A percentile compares a stretch with the other conserved stretches of the same genome.
phyloP scores from a whole-genome alignment of 1,139 yeast genomes.

The Debaryomyces robertsiae region DNA sequence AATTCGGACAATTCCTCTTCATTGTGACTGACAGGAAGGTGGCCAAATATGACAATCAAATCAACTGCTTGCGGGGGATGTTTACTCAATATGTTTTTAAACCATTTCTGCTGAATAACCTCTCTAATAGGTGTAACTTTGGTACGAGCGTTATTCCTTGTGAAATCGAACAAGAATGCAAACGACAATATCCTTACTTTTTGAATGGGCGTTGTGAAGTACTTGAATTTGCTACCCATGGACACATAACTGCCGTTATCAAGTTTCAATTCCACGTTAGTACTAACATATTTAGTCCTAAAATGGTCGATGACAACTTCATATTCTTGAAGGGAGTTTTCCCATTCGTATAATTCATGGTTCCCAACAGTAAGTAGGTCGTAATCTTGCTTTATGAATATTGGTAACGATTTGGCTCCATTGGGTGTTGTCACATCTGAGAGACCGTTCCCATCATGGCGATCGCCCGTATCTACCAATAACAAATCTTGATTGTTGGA shows the following conservation, averaged over 20 bases:
- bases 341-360: slow-evolving; percentile 83
- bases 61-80: slow-evolving; percentile 56
- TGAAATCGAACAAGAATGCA: slow-evolving; percentile 81
- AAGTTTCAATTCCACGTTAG: slow-evolving; percentile 73
- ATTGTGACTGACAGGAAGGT: slow-evolving; percentile 66
- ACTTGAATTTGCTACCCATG: slow-evolving; percentile 67
- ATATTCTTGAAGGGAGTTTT: slow-evolving; percentile 66
- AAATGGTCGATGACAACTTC: slow-evolving; percentile 58
- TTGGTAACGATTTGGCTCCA: slow-evolving; percentile 62
- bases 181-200: slow-evolving; percentile 61
- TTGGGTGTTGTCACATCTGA: slow-evolving; percentile 77
- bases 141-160: slow-evolving; percentile 59
- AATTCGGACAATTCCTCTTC: slow-evolving; percentile 60
- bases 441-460: slow-evolving; percentile 92
- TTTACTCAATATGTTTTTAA: slow-evolving; percentile 49
- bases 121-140: slow-evolving; percentile 65
- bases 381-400: slow-evolving; percentile 68
- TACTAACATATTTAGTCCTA: slow-evolving; percentile 68
- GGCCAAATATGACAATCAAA: slow-evolving; percentile 71
- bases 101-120: slow-evolving; percentile 65
- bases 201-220: slow-evolving; percentile 63
- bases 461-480: slow-evolving; percentile 86
- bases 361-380: slow-evolving; percentile 88
- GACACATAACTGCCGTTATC: slow-evolving; percentile 56
- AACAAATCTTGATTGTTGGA: slow-evolving; percentile 60